Percentiles rank a stretch among this genome's conserved stretches.
These are phyloP conservation scores for Alternaria sp. DNA, from an alignment of 2,329 filamentous ascomycete genomes.

Conservation along the genomic window DNA sequence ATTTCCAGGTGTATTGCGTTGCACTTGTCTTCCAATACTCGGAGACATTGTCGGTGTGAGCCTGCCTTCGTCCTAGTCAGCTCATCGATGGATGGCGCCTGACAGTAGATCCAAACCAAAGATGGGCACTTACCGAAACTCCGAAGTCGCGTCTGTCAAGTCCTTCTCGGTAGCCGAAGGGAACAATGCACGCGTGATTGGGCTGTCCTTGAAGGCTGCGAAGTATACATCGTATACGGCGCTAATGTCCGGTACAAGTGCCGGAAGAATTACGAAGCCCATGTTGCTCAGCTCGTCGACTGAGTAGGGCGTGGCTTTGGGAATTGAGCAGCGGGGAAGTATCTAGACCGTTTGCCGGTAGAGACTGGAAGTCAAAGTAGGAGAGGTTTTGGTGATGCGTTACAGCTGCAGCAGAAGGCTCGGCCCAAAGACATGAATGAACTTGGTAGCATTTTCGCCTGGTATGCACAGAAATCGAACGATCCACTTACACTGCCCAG, in stretches of 20 bases:
- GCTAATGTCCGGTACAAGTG: slow-evolving; percentile 58
- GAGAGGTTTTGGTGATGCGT: background rate
- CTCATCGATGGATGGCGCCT: background rate
- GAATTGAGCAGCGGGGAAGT: background rate
- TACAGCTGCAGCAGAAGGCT: background rate
- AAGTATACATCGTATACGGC: slow-evolving; percentile 60
- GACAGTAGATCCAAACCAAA: background rate
- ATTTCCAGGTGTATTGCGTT: slow-evolving; percentile 60
- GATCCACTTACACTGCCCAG: slow-evolving; percentile 1
- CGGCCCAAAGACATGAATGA: background rate
- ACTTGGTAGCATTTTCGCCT: background rate
- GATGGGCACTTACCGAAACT: slow-evolving; percentile 34
- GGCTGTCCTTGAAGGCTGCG: slow-evolving; percentile 55
- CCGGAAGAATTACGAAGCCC: slow-evolving; percentile 56
- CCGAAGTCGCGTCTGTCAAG: slow-evolving; percentile 30
- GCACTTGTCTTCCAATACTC: slow-evolving; percentile 52
- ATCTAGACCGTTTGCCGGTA: slow-evolving; percentile 1
- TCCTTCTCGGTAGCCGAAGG: slow-evolving; percentile 41
- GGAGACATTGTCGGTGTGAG: slow-evolving; percentile 55
- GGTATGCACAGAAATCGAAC: background rate
- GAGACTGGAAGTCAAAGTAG: background rate
- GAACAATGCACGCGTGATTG: slow-evolving; percentile 57
- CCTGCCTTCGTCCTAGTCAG: slow-evolving; percentile 44
- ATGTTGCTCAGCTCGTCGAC: slow-evolving; percentile 17
- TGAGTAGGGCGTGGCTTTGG: background rate